phyloP scores from a whole-genome alignment of 2,329 filamentous ascomycete species.

The Delphinella strobiligena region DNA sequence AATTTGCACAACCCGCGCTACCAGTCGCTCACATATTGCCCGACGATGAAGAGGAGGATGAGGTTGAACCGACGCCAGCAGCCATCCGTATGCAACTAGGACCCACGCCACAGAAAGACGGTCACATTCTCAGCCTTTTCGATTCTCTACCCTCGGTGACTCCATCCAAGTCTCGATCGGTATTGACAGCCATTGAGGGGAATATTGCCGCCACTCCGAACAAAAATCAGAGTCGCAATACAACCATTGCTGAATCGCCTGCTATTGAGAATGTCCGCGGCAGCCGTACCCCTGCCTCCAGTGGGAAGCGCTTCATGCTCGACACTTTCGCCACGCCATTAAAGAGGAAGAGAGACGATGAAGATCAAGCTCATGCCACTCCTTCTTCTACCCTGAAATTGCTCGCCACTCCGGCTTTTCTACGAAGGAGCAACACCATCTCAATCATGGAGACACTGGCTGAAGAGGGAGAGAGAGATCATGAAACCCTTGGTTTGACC shows the following conservation, averaged over 20 bases:
- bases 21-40: neutral
- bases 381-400: constrained; percentile 42
- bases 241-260: constrained; percentile 1
- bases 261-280: constrained; percentile 4
- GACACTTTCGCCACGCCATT: constrained; percentile 56
- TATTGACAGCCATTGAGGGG: constrained; percentile 18
- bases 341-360: constrained; percentile 32
- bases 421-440: constrained; percentile 38
- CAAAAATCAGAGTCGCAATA: constrained; percentile 16
- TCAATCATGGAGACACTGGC: constrained; percentile 40
- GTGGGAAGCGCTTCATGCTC: constrained; percentile 49
- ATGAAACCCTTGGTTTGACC: constrained; percentile 1
- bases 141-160: constrained; percentile 51
- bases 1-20: neutral
- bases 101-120: constrained; percentile 70
- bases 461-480: constrained; percentile 44
- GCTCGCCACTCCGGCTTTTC: constrained; percentile 60
- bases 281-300: constrained; percentile 37
- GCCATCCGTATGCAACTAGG: constrained; percentile 38
- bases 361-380: constrained; percentile 44
- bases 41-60: constrained; percentile 13
- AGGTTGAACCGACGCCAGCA: constrained; percentile 22
- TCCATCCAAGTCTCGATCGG: constrained; percentile 23
- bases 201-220: constrained; percentile 28
- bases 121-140: constrained; percentile 64